Percentiles rank a stretch among this genome's conserved stretches.
These are phyloP conservation scores for Spinellus fusiger DNA, from an alignment of 192 early-diverging fungal species.

Conservation along the genomic window DNA sequence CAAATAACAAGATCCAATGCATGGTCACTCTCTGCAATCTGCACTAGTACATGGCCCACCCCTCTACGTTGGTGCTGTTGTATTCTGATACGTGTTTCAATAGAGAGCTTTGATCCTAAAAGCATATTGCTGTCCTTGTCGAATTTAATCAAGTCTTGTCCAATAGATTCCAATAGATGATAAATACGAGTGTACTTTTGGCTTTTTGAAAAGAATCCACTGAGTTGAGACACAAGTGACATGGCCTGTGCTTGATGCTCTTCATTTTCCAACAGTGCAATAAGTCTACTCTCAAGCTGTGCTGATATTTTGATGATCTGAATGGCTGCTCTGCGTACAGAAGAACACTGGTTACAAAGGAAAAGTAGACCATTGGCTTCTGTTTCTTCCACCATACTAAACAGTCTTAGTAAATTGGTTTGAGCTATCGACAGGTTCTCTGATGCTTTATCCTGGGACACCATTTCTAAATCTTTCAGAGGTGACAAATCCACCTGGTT, in stretches of 20 bases:
- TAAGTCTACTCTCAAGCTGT: slow-evolving; percentile 41
- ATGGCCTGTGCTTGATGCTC: not conserved
- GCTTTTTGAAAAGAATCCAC: slow-evolving; percentile 18
- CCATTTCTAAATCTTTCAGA: slow-evolving; percentile 17
- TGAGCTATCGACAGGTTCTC: slow-evolving; percentile 28
- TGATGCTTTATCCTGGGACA: slow-evolving; percentile 13
- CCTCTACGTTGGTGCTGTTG: slow-evolving; percentile 47
- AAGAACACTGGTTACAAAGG: slow-evolving; percentile 50
- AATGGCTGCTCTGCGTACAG: slow-evolving; percentile 56
- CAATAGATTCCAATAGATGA: slow-evolving; percentile 31
- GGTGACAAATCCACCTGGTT: slow-evolving; percentile 35
- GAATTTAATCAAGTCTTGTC: slow-evolving; percentile 43
- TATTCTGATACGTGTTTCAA: slow-evolving; percentile 36
- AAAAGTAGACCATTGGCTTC: slow-evolving; percentile 73
- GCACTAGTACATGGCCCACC: slow-evolving; percentile 45
- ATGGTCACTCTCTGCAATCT: slow-evolving; percentile 55
- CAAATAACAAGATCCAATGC: slow-evolving; percentile 56
- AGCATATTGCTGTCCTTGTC: slow-evolving; percentile 43
- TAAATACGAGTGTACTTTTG: slow-evolving; percentile 25
- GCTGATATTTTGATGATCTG: slow-evolving; percentile 50
- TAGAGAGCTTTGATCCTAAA: slow-evolving; percentile 34
- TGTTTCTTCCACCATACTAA: slow-evolving; percentile 56
- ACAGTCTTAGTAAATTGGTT: slow-evolving; percentile 32
- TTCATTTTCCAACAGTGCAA: slow-evolving; percentile 12
- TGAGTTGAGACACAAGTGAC: not conserved